Base-by-base conservation (phyloP, 148 eudicot species). In the Fagopyrum homotropicum region DNA sequence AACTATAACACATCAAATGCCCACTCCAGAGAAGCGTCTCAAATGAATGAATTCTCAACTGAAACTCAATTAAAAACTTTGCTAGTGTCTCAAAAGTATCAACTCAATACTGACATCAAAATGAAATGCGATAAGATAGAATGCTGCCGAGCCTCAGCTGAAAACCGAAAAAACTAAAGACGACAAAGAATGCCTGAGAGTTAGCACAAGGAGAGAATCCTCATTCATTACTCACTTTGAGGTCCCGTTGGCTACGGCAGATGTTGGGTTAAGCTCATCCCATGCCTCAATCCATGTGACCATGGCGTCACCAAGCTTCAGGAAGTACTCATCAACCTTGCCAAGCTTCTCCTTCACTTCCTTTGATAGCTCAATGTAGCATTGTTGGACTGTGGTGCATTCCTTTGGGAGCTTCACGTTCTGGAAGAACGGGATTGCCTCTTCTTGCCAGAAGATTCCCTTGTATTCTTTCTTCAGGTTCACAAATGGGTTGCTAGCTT, bases 371-470 rank as follows among this genome's bases (percentile, higher is more conserved):
- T 88, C 94, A 15, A 85, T 44, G 85, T 92, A 92, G 82, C 97
- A 92, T 55, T 85, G 79, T 57, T 92, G 97, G 81, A 89, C 94
- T 6, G 86, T 82, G 74, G 88, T 87, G 84, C 89, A 87, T 9
- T 89, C 91, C 84, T 90, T 90, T 6, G 98, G 83, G 59, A 92
- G 91, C 75, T 83, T 78, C 1, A 74, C 90, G 2, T 81, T 69
- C 75, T 92, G 98, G 98, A 92, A 92, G 79, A 92, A 90, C 0
- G 96, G 93, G 85, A 92, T 92, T 46, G 86, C 78, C 81, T 92
- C 93, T 77, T 92, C 97, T 74, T 92, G 97, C 97, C 97, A 92
- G 87, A 82, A 90, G 79, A 92, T 92, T 45, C 98, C 98, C 84
- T 92, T 92, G 89, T 92, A 90, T 61, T 92, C 98, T 80, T 89